These are phyloP conservation scores for Mrakia hoshinonis DNA, from an alignment of 768 basidiomycete genomes.

Conservation along the genomic window DNA sequence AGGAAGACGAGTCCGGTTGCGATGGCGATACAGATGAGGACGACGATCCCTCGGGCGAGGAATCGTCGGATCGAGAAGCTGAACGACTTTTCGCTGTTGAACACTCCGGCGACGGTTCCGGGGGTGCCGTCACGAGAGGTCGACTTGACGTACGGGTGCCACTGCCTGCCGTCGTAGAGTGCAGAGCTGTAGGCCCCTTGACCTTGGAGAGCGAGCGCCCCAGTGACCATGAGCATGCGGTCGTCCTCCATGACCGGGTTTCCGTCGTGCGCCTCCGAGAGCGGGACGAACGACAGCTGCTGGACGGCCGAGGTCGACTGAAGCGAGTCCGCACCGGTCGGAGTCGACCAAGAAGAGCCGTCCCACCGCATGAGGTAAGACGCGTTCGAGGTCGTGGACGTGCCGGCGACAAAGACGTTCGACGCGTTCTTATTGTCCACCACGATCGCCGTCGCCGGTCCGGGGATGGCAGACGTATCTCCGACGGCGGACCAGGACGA, in stretches of 20 bases:
- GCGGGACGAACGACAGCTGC: slow-evolving; percentile 82
- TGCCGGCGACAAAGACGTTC: slow-evolving; percentile 85
- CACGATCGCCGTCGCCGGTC: slow-evolving; percentile 79
- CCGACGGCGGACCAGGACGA: slow-evolving; percentile 60
- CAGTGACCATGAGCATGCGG: slow-evolving; percentile 83
- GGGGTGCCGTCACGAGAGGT: slow-evolving; percentile 56
- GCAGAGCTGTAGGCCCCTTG: slow-evolving; percentile 75
- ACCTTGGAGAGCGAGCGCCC: slow-evolving; percentile 57
- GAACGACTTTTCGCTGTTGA: slow-evolving; percentile 71
- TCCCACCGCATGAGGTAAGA: slow-evolving; percentile 78
- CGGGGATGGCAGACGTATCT: slow-evolving; percentile 55
- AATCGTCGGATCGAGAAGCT: slow-evolving; percentile 65
- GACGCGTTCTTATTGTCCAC: slow-evolving; percentile 70
- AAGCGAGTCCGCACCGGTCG: slow-evolving; percentile 47
- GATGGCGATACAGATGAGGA: slow-evolving; percentile 94
- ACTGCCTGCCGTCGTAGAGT: slow-evolving; percentile 72
- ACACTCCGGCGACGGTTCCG: slow-evolving; percentile 66
- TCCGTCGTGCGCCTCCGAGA: slow-evolving; percentile 62
- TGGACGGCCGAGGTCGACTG: slow-evolving; percentile 52
- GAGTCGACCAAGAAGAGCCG: slow-evolving; percentile 61
- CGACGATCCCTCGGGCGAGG: slow-evolving; percentile 84
- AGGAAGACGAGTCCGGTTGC: slow-evolving; percentile 88
- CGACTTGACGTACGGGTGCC: slow-evolving; percentile 74
- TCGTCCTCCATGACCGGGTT: slow-evolving; percentile 63
- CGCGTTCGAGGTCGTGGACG: slow-evolving; percentile 58